Percentiles rank a stretch among this genome's conserved stretches.
Evolutionary conservation across 805 yeast genomes (phyloP).

Genomic region (Scheffersomyces coipomensis): DNA sequence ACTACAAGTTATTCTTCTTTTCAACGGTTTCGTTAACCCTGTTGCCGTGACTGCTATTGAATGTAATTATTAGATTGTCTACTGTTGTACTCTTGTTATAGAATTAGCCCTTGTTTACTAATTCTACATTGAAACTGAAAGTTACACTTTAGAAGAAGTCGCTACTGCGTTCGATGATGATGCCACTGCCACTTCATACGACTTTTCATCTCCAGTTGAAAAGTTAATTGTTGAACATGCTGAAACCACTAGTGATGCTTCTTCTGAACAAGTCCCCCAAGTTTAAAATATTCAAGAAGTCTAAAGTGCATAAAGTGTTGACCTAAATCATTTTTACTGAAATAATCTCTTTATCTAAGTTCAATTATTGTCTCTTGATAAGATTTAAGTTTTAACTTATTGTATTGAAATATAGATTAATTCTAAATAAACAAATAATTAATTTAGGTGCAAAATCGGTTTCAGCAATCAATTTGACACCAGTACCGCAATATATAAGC

Average conservation of each 20-base stretch:
- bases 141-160: conserved; percentile 43
- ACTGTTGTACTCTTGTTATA: conserved; percentile 25
- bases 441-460: no score
- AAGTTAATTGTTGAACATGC: conserved; percentile 5
- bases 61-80: conserved; percentile 46
- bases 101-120: conserved; percentile 27
- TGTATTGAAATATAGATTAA: no score
- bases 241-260: conserved; percentile 1
- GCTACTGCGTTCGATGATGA: conserved; percentile 40
- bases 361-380: no score
- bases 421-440: no score
- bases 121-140: conserved; percentile 41
- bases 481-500: no score
- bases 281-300: no score
- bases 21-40: conserved; percentile 29
- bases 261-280: no score
- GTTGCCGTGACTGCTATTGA: conserved; percentile 39
- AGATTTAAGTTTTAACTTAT: no score
- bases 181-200: conserved; percentile 6
- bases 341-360: no score
- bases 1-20: conserved; percentile 19
- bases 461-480: no score
- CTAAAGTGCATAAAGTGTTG: no score
- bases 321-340: no score
- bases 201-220: conserved; percentile 3